Percentiles rank a stretch among this genome's conserved stretches.
Conservation (phyloP, 2,329 filamentous ascomycete species). For the Amauroascus niger region DNA sequence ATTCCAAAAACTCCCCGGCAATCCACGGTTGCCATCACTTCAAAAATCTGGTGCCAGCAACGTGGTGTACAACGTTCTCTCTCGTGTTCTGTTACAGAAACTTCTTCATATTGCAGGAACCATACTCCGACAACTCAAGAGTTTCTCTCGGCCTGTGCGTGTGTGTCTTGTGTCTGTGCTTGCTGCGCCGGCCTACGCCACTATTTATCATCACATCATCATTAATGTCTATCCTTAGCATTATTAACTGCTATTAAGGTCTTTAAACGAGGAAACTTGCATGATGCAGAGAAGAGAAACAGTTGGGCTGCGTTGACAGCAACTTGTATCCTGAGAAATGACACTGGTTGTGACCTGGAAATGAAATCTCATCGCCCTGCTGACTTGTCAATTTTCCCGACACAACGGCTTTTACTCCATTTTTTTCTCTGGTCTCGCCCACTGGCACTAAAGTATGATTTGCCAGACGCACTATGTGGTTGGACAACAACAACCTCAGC, state of each 20-base stretch:
- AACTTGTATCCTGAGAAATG: neutral
- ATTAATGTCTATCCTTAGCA: neutral
- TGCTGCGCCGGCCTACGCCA: neutral
- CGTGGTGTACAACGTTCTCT: slow-evolving; percentile 6
- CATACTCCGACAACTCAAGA: neutral
- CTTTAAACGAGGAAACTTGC: slow-evolving; percentile 3
- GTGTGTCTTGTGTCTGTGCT: too few species aligned
- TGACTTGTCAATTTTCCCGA: slow-evolving; percentile 10
- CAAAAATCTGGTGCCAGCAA: slow-evolving; percentile 5
- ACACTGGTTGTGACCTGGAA: neutral
- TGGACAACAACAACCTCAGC: slow-evolving; percentile 7
- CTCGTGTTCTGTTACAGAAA: neutral
- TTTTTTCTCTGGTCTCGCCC: neutral
- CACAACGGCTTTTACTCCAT: slow-evolving; percentile 1
- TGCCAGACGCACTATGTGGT: slow-evolving; percentile 5
- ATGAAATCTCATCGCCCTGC: neutral
- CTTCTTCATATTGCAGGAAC: neutral
- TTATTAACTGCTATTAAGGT: neutral
- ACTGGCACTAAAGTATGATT: slow-evolving; percentile 6
- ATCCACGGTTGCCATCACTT: slow-evolving; percentile 9
- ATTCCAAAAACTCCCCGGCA: neutral
- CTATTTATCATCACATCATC: neutral
- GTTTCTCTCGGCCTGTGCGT: too few species aligned
- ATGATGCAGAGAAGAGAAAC: slow-evolving; percentile 4
- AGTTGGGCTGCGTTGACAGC: slow-evolving; percentile 1